Conservation (phyloP, 345 rosid genomes). For the Alliaria petiolata region DNA sequence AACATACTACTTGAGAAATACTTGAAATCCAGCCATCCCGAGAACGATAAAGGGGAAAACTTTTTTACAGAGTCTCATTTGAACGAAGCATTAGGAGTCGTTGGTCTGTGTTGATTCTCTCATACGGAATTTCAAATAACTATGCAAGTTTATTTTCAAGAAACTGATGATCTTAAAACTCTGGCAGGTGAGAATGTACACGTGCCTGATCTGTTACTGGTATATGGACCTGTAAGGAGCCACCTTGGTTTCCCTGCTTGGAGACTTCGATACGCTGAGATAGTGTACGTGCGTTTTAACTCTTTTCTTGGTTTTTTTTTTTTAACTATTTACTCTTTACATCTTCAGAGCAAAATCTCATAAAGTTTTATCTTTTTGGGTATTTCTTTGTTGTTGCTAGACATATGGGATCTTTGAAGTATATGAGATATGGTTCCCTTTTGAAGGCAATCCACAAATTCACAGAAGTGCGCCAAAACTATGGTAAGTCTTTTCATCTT, state of each 20-base stretch:
- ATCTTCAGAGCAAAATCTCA: background rate
- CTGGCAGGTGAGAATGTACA: constrained; percentile 58
- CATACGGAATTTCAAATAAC: background rate
- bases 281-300: constrained; percentile 47
- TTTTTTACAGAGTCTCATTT: constrained; percentile 63
- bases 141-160: background rate
- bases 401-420: constrained; percentile 81
- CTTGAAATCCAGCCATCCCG: constrained; percentile 33
- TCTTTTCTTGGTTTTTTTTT: background rate
- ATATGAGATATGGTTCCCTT: constrained; percentile 61
- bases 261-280: constrained; percentile 91
- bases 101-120: constrained; percentile 52
- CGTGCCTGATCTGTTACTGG: constrained; percentile 76
- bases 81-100: constrained; percentile 58
- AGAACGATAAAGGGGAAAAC: constrained; percentile 41
- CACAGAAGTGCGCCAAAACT: constrained; percentile 73
- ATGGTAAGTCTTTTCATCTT: constrained; percentile 50
- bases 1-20: constrained; percentile 59
- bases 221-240: constrained; percentile 86
- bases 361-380: background rate
- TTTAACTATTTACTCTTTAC: background rate
- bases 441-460: constrained; percentile 70
- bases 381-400: constrained; percentile 37
- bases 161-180: constrained; percentile 14
- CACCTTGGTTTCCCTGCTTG: constrained; percentile 94